Percentiles rank a stretch among this genome's conserved stretches.
These are phyloP conservation scores for Tephrocybe sp. DNA, from an alignment of 768 basidiomycete species.

Conservation along the genomic window DNA sequence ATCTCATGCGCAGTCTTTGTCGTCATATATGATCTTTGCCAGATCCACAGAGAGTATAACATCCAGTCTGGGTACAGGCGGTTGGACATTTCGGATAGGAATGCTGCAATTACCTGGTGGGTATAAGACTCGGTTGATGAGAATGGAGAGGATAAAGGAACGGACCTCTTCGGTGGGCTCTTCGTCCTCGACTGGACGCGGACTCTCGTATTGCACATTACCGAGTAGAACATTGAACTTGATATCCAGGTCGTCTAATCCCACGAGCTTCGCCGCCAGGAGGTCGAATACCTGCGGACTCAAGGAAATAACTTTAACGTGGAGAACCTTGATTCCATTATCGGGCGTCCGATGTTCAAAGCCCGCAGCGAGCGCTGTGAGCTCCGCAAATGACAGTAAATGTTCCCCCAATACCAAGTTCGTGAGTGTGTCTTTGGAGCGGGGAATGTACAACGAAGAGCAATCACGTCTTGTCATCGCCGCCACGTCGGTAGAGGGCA, in stretches of 20 bases:
- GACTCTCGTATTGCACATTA: constrained; percentile 12
- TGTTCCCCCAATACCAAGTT: constrained; percentile 12
- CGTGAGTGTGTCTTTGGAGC: constrained; percentile 15
- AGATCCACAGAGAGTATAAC: constrained; percentile 13
- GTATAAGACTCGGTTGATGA: background rate
- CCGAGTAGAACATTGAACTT: constrained; percentile 14
- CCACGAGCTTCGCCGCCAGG: constrained; percentile 20
- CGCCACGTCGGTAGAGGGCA: constrained; percentile 9
- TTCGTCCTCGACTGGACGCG: constrained; percentile 7
- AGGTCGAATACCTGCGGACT: constrained; percentile 25
- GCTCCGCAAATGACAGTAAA: constrained; percentile 11
- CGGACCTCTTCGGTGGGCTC: constrained; percentile 6
- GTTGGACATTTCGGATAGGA: constrained; percentile 10
- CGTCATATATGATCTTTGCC: constrained; percentile 18
- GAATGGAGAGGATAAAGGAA: background rate
- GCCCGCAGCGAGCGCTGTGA: constrained; percentile 12
- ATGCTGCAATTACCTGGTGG: constrained; percentile 6
- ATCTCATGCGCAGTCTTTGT: constrained; percentile 16
- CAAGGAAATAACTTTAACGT: constrained; percentile 21
- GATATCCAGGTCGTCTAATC: constrained; percentile 20
- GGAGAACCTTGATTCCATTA: constrained; percentile 18
- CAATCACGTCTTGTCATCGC: constrained; percentile 5
- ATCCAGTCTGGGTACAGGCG: constrained; percentile 10
- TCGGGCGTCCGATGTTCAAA: constrained; percentile 17
- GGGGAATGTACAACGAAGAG: constrained; percentile 5